Evolutionary conservation across 176 grass and related monocot genomes (phyloP), one percentile per base, ranked within the genome.

Genomic region (Zizania latifolia): DNA sequence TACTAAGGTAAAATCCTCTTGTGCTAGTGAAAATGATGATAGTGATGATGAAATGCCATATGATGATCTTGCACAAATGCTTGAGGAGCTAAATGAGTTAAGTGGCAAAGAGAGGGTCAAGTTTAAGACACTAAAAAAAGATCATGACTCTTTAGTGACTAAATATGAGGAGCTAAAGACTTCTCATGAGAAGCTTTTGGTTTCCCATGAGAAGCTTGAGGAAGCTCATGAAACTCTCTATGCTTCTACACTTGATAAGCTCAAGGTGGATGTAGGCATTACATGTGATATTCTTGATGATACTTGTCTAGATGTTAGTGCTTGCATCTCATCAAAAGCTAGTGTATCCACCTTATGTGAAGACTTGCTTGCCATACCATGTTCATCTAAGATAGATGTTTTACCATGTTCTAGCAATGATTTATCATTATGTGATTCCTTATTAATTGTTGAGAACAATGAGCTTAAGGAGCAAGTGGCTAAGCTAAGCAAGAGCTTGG

Each of bases 211-310:
- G 26, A 58, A 31, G 13, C 14, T 62, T 9, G 4, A 17, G 31
- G 24, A 58, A 58, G 57, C 57, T 60, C 28, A 60, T 16, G 27
- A 60, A 11, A 15, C 27, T 15, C 57, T 16, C 2, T 2, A 35
- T 35, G 30, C 1, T 3, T 0, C 0, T 4, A 35, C 2, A 0
- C 30, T 0, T n/a, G n/a, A n/a, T n/a, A n/a, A n/a, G n/a, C n/a
- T n/a, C n/a, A n/a, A n/a, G n/a, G n/a, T n/a, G n/a, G 13, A 17
- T 31, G 28, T 32, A 15, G 57, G 27, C 4, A 17, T 60, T 30
- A 0, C 5, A 31, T 14, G 13, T 60, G 27, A 31, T 16, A 15
- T 31, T 1, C 2, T 60, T 30, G 35, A 37, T 37, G 35, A 37
- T n/a, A n/a, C n/a, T n/a, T n/a, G n/a, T n/a, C n/a, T n/a, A n/a